These are phyloP conservation scores for Colletotrichum lupini DNA, from an alignment of 2,329 filamentous ascomycete genomes.

Conservation along the genomic window DNA sequence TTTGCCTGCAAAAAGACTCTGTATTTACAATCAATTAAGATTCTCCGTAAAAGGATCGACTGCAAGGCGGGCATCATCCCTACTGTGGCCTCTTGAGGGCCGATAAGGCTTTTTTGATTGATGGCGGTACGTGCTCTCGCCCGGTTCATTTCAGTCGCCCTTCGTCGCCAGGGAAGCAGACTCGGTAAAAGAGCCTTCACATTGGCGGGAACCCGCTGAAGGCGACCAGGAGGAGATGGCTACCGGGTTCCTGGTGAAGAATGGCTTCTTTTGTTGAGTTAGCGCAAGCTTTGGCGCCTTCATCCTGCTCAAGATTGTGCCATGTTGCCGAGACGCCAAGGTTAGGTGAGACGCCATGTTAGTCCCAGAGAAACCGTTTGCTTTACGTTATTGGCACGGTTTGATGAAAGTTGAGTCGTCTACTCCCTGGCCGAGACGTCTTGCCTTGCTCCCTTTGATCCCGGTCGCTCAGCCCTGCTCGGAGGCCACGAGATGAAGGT, in stretches of 20 bases:
- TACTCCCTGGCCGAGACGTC: background rate
- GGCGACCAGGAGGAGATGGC: background rate
- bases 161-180: background rate
- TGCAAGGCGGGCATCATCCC: background rate
- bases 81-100: background rate
- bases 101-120: background rate
- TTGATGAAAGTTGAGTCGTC: background rate
- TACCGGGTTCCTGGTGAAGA: constrained; percentile 12
- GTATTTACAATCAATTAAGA: background rate
- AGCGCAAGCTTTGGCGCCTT: background rate
- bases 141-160: background rate
- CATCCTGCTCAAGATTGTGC: background rate
- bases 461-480: background rate
- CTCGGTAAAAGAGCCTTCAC: background rate
- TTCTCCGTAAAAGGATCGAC: background rate
- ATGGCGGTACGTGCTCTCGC: background rate
- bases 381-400: background rate
- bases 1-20: background rate
- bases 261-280: background rate
- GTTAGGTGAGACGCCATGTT: background rate
- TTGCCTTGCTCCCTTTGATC: background rate
- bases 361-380: background rate
- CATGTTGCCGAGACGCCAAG: background rate
- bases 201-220: background rate
- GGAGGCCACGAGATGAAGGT: background rate